Conservation (phyloP, 257 asterid species). For the Fraxinus cuspidata region DNA sequence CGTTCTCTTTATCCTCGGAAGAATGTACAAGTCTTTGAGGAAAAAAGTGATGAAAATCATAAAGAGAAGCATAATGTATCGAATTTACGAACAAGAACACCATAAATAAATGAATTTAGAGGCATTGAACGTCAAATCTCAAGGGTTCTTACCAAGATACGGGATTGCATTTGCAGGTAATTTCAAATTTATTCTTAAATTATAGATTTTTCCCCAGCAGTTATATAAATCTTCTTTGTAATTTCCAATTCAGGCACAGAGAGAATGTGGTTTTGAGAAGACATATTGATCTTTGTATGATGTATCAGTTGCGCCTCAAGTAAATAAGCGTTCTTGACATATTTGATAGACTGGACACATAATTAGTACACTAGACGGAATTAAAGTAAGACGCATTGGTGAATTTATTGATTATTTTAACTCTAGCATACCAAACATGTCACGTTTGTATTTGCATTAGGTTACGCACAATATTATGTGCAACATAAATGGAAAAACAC, state of each 20-base stretch:
- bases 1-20: constrained; percentile 34
- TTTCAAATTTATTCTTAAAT: too few species aligned
- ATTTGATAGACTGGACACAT: background rate
- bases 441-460: too few species aligned
- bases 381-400: too few species aligned
- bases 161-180: constrained; percentile 41
- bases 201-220: background rate
- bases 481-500: too few species aligned
- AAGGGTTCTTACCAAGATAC: constrained; percentile 28
- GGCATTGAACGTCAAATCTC: constrained; percentile 24
- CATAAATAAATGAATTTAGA: constrained; percentile 23
- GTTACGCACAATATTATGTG: too few species aligned
- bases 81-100: too few species aligned
- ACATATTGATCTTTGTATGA: background rate
- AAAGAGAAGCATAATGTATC: too few species aligned
- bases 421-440: too few species aligned
- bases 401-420: too few species aligned
- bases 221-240: background rate
- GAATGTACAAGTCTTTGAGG: constrained; percentile 17
- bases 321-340: background rate
- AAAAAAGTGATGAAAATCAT: constrained; percentile 3
- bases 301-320: background rate
- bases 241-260: constrained; percentile 32
- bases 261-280: constrained; percentile 27
- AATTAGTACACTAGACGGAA: too few species aligned